These are phyloP conservation scores for Phlebiopsis gigantea DNA, from an alignment of 768 basidiomycete genomes.

Conservation along the genomic window DNA sequence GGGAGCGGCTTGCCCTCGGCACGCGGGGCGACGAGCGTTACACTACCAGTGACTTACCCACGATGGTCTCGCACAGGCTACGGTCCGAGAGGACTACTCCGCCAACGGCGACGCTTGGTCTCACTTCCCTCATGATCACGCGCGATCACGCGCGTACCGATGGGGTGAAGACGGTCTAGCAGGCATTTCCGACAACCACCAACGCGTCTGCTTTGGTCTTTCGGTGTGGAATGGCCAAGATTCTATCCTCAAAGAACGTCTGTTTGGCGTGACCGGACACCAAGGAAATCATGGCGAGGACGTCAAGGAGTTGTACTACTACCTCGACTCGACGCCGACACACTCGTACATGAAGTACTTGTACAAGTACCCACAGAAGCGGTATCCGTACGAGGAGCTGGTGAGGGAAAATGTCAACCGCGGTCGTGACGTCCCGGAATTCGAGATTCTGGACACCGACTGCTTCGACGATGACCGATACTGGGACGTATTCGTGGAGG, in stretches of 20 bases:
- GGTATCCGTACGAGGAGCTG: slow-evolving; percentile 92
- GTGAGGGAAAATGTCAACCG: slow-evolving; percentile 80
- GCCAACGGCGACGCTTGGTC: slow-evolving; percentile 94
- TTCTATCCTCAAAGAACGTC: slow-evolving; percentile 91
- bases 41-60: neutral
- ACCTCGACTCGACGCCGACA: slow-evolving; percentile 96
- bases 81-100: slow-evolving; percentile 98
- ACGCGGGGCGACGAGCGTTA: neutral
- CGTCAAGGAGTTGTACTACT: slow-evolving; percentile 98
- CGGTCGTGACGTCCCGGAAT: slow-evolving; percentile 83
- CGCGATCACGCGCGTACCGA: slow-evolving; percentile 89
- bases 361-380: slow-evolving; percentile 95
- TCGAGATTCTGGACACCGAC: slow-evolving; percentile 90
- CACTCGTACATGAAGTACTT: slow-evolving; percentile 99
- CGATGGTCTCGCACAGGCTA: slow-evolving; percentile 53
- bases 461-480: slow-evolving; percentile 89
- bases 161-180: slow-evolving; percentile 99
- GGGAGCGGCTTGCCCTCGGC: neutral
- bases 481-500: slow-evolving; percentile 99
- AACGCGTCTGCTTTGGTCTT: slow-evolving; percentile 84
- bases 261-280: slow-evolving; percentile 94
- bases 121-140: slow-evolving; percentile 92
- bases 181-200: slow-evolving; percentile 96
- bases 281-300: slow-evolving; percentile 99
- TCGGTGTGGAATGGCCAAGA: slow-evolving; percentile 95